Evolutionary conservation across 2,329 filamentous ascomycete species (phyloP).

Genomic region (Trichothecium sympodiale): DNA sequence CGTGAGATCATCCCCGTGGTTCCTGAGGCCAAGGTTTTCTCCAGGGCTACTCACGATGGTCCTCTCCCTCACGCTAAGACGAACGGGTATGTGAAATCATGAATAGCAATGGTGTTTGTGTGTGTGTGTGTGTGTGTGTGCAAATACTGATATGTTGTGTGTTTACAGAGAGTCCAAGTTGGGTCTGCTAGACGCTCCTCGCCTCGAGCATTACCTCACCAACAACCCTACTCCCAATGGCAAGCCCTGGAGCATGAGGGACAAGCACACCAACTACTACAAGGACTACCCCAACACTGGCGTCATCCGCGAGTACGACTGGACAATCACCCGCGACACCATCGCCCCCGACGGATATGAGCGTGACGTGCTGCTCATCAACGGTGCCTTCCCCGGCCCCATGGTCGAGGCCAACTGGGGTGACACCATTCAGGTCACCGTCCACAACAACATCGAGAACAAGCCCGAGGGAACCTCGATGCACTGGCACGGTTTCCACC

Average conservation of each 20-base stretch:
- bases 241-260: slow-evolving; percentile 39
- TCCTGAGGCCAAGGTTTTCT: no score
- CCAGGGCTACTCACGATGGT: no score
- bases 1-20: no score
- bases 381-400: slow-evolving; percentile 57
- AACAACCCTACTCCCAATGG: slow-evolving; percentile 38
- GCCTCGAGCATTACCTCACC: slow-evolving; percentile 23
- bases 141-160: no score
- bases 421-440: slow-evolving; percentile 50
- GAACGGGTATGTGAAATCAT: no score
- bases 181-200: no score
- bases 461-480: slow-evolving; percentile 35
- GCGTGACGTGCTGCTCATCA: slow-evolving; percentile 45
- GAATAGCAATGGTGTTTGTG: no score
- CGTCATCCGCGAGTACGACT: slow-evolving; percentile 43
- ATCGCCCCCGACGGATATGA: slow-evolving; percentile 47
- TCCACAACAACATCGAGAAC: slow-evolving; percentile 55
- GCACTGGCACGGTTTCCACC: slow-evolving; percentile 45
- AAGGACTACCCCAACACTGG: slow-evolving; percentile 37
- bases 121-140: no score
- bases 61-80: no score
- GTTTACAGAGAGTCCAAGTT: no score
- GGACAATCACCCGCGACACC: slow-evolving; percentile 35
- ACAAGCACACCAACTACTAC: slow-evolving; percentile 38
- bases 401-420: slow-evolving; percentile 54